Base-by-base conservation (phyloP, 495 filamentous ascomycete genomes). In the Neurospora sp. region DNA sequence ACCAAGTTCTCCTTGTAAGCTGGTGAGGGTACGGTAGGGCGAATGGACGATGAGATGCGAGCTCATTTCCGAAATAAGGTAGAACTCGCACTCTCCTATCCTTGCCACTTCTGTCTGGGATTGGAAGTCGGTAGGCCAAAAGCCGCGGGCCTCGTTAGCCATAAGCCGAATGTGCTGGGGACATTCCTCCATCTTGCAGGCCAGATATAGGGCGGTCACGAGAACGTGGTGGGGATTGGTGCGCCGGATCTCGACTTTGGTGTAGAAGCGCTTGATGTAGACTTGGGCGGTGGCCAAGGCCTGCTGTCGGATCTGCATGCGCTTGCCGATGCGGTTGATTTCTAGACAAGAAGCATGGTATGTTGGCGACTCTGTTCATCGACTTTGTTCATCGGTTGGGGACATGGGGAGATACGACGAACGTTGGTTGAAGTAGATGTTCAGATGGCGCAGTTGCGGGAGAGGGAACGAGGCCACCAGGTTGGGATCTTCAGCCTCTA, bases 141-240 rank as follows among this genome's bases (percentile, higher is more conserved):
- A 84, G 69, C 88, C 86, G n/a, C 93, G 89, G 5, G 94, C 93
- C 81, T 99, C 95, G 6, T 87, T 89, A 3, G 94, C 89, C 59
- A 99, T 88, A 69, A 94, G 87, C 40, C 95, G 88, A 74, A 99
- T 98, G 81, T 99, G 96, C 81, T 97, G 94, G 38, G 96, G 96
- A 74, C 91, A 95, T 82, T 99, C 96, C 81, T 99, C 96, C 92
- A 97, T 97, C 82, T 99, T 99, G 84, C 94, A 97, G 68, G 96
- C 96, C 41, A 99, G 86, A 82, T 99, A 99, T 74, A 98, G 84
- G 37, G 95, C 93, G 5, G 96, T 98, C 38, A 93, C 90, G 74
- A 97, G 85, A 68, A 98, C 87, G 18, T 98, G 89, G 81, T 96
- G 97, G 18, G 96, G 95, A 76, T 98, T 99, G 31, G 95, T 98